phyloP scores from a whole-genome alignment of 768 basidiomycete species.

The Leccinum aurantiacum region DNA sequence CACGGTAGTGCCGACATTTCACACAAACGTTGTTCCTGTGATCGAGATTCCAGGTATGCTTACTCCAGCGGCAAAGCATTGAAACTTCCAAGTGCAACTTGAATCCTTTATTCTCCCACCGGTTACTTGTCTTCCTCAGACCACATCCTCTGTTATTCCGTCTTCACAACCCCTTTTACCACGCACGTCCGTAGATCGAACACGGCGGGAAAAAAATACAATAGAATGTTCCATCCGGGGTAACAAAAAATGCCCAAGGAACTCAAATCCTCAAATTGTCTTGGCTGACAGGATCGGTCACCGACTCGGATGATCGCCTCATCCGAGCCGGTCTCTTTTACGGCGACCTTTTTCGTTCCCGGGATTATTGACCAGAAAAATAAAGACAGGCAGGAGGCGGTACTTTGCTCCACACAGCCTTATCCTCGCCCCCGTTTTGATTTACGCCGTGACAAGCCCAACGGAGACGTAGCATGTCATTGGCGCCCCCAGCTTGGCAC shows the following conservation, averaged over 20 bases:
- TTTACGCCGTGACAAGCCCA: background rate
- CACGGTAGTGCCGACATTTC: background rate
- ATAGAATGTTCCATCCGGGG: constrained; percentile 65
- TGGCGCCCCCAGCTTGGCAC: background rate
- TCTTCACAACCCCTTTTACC: constrained; percentile 80
- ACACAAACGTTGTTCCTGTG: background rate
- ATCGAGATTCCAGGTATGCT: background rate
- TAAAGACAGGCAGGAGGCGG: background rate
- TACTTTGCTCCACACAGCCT: background rate
- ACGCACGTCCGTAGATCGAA: constrained; percentile 60
- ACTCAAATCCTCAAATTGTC: background rate
- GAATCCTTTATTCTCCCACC: constrained; percentile 54
- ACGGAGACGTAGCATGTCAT: background rate
- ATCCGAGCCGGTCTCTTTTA: background rate
- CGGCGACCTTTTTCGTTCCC: background rate
- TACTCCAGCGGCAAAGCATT: background rate
- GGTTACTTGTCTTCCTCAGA: constrained; percentile 64
- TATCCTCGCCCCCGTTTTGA: background rate
- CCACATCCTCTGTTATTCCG: constrained; percentile 87
- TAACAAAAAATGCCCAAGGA: constrained; percentile 53
- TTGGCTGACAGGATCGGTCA: background rate
- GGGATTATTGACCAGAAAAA: background rate
- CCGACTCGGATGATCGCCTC: background rate
- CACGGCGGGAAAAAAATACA: background rate
- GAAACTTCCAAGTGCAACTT: constrained; percentile 83